Evolutionary conservation across 2,329 filamentous ascomycete genomes (phyloP).

Genomic region (Kalaharituber pfeilii): DNA sequence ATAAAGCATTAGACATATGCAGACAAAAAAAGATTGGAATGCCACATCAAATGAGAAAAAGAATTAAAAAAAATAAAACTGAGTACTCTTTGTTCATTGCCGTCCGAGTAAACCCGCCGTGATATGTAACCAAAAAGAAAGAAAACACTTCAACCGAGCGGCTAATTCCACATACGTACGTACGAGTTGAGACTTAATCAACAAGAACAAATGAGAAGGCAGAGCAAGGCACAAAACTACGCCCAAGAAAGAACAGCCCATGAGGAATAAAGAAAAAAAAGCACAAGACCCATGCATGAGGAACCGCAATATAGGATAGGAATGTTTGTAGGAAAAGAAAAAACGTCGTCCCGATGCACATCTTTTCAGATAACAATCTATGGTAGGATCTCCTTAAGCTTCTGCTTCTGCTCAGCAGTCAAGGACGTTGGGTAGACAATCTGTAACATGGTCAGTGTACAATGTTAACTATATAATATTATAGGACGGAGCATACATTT

Average conservation of each 20-base stretch:
- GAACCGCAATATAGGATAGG: background rate
- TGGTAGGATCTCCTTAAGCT: conserved; percentile 57
- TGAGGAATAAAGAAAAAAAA: conserved; percentile 1
- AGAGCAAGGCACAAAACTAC: conserved; percentile 1
- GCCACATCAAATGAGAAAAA: background rate
- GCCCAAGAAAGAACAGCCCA: conserved; percentile 1
- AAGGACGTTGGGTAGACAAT: conserved; percentile 58
- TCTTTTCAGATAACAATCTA: background rate
- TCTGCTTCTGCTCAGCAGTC: conserved; percentile 59
- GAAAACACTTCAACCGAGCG: too few relatives aligned
- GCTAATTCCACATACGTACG: too few relatives aligned
- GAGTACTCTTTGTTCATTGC: background rate
- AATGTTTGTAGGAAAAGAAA: conserved; percentile 2
- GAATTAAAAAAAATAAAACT: conserved; percentile 4
- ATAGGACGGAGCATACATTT: conserved; percentile 45
- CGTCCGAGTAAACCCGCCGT: too few relatives aligned
- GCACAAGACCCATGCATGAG: conserved; percentile 3
- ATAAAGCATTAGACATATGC: too few relatives aligned
- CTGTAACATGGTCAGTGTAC: conserved; percentile 4
- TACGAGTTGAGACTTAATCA: too few relatives aligned
- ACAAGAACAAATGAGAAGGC: background rate
- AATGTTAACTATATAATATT: background rate
- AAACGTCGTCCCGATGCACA: background rate
- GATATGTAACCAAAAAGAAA: too few relatives aligned
- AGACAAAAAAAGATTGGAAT: background rate